Base-by-base conservation (phyloP, 139 green algal genomes). In the Mesotaenium endlicherianum region DNA sequence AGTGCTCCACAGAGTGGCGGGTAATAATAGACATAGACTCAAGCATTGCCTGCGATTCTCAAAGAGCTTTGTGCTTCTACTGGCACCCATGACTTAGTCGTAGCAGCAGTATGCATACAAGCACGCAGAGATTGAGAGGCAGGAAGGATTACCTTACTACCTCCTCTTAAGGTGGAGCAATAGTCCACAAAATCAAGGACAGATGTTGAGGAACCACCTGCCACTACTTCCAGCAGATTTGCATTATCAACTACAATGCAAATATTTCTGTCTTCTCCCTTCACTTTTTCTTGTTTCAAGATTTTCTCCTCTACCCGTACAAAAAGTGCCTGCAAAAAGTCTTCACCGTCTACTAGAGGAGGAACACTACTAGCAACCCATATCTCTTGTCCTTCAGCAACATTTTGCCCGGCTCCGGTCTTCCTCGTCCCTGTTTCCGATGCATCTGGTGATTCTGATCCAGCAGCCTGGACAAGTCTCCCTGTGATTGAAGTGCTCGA, bases 211-310 rank as follows among this genome's bases (percentile, higher is more conserved):
- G n/a, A 30, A 34, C 75, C 75, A 20, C 75, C 75, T 17, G 75
- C 58, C 4, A 79, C 75, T 3, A 82, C 8, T 30, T 82, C 57
- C 75, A 82, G 58, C 44, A 76, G 47, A 5, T n/a, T 43, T 36
- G 60, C 75, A 75, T 82, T 43, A 34, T 82, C 75, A 79, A 82
- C 6, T 5, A 82, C 4, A 8, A 82, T 82, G 60, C 4, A 82
- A 8, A 34, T 82, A 8, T 5, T 31, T 6, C 70, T 31, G 45
- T 49, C 38, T 31, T 78, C 60, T 14, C 43, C 60, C 8, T 36
- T 47, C 5, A 8, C 60, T 6, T 72, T 72, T 6, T 36, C 20
- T 72, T 14, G 8, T 72, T 72, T 36, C 8, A 38, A 38, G 50
- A 20, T 64, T 64, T 64, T 26, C 14, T 14, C 64, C 45, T 78